Conservation (phyloP, 2,329 filamentous ascomycete species). For the Paecilomyces dactylethromorphus region DNA sequence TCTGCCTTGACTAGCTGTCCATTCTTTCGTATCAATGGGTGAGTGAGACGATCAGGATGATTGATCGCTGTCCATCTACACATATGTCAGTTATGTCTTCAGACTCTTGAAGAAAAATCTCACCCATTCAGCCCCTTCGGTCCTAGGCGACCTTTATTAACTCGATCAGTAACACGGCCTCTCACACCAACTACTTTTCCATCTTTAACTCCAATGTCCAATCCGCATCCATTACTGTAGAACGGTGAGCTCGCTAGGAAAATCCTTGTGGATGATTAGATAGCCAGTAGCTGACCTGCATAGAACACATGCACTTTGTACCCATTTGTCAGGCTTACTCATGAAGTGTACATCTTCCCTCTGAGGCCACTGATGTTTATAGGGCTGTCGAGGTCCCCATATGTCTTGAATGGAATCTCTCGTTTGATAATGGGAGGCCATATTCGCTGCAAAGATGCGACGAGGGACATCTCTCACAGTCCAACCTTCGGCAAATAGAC, state of each 20-base stretch:
- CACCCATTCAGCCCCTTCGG: conserved; percentile 30
- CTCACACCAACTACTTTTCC: conserved; percentile 32
- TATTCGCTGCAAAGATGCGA: too few species aligned
- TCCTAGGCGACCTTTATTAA: conserved; percentile 30
- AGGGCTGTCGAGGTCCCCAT: conserved; percentile 25
- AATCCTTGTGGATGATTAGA: background rate
- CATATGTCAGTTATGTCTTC: background rate
- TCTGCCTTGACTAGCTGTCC: conserved; percentile 26
- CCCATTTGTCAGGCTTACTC: conserved; percentile 32
- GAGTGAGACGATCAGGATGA: conserved; percentile 22
- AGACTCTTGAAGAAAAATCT: conserved; percentile 1
- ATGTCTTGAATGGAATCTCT: conserved; percentile 26
- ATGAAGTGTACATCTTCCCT: conserved; percentile 21
- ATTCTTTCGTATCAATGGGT: conserved; percentile 27
- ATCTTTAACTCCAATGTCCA: conserved; percentile 30
- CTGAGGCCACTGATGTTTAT: conserved; percentile 28
- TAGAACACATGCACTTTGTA: conserved; percentile 33
- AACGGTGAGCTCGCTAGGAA: background rate
- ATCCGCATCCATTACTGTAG: conserved; percentile 28
- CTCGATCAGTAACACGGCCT: conserved; percentile 23
- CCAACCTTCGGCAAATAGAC: too few species aligned
- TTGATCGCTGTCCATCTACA: conserved; percentile 22
- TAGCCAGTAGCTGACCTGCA: conserved; percentile 23
- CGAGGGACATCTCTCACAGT: too few species aligned
- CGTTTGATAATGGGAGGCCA: conserved; percentile 5